These are phyloP conservation scores for Penicillium waksmanii DNA, from an alignment of 495 filamentous ascomycete genomes.

Conservation along the genomic window DNA sequence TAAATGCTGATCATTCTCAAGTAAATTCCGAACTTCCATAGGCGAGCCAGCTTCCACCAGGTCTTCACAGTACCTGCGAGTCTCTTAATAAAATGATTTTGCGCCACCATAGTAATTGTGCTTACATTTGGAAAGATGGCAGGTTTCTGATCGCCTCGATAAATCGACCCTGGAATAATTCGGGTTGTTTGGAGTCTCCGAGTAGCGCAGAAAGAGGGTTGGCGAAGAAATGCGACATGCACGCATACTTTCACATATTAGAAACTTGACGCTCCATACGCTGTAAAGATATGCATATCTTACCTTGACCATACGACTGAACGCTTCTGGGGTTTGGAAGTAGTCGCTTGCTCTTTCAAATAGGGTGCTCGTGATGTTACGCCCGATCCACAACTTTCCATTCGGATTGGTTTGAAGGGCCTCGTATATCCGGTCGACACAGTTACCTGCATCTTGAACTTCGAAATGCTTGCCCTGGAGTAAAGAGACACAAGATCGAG, in stretches of 20 bases:
- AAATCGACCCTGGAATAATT: constrained; percentile 54
- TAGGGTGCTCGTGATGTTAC: constrained; percentile 60
- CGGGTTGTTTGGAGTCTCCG: constrained; percentile 35
- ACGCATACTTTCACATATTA: constrained; percentile 67
- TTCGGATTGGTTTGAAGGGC: constrained; percentile 60
- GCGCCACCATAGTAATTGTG: neutral
- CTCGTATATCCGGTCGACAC: constrained; percentile 79
- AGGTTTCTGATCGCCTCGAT: constrained; percentile 77
- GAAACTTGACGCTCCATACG: neutral
- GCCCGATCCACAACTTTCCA: constrained; percentile 68
- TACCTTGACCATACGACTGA: constrained; percentile 81
- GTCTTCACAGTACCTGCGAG: constrained; percentile 49
- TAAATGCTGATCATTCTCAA: constrained; percentile 57
- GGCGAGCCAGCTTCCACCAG: constrained; percentile 45
- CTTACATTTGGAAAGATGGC: constrained; percentile 74
- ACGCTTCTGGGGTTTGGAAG: constrained; percentile 82
- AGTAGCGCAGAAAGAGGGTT: constrained; percentile 80
- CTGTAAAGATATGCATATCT: constrained; percentile 8
- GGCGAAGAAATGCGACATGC: constrained; percentile 96
- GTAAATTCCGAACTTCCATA: constrained; percentile 44
- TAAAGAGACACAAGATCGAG: constrained; percentile 70
- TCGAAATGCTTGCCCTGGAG: constrained; percentile 83
- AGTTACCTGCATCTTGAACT: constrained; percentile 73
- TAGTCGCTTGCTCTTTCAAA: constrained; percentile 82
- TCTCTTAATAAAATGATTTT: constrained; percentile 4